Percentiles rank a stretch among this genome's conserved stretches.
phyloP scores from a whole-genome alignment of 768 basidiomycete species.

The Tylopilus rubrobrunneus region DNA sequence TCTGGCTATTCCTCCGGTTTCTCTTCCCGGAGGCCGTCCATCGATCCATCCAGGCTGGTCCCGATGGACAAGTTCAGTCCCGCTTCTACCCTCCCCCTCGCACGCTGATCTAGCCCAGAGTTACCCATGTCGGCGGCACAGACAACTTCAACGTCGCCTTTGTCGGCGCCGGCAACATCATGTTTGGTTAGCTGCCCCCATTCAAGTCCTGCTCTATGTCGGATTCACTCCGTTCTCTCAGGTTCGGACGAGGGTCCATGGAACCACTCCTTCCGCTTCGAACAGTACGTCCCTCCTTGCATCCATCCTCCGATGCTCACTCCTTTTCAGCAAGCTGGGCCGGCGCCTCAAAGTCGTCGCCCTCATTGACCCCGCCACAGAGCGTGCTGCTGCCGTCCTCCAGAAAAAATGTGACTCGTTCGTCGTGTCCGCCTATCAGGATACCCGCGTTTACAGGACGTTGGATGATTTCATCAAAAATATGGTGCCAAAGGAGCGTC shows the following conservation, averaged over 20 bases:
- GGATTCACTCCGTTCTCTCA: constrained; percentile 27
- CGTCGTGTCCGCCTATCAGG: constrained; percentile 89
- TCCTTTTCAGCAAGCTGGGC: constrained; percentile 74
- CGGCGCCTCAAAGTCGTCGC: constrained; percentile 94
- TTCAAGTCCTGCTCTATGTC: not conserved
- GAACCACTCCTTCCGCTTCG: constrained; percentile 90
- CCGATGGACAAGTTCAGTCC: constrained; percentile 72
- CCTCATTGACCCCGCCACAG: constrained; percentile 84
- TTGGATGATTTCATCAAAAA: constrained; percentile 81
- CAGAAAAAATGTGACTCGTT: constrained; percentile 90
- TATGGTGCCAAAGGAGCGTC: constrained; percentile 59
- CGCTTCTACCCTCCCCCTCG: not conserved
- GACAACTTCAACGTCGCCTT: constrained; percentile 92
- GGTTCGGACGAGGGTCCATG: constrained; percentile 87
- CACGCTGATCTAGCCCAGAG: constrained; percentile 32
- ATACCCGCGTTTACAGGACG: constrained; percentile 80
- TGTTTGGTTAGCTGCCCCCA: constrained; percentile 69
- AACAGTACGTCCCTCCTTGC: constrained; percentile 55
- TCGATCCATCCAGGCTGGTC: constrained; percentile 71
- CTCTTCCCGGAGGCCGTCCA: constrained; percentile 63
- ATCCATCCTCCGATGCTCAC: constrained; percentile 6
- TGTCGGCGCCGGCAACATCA: constrained; percentile 95
- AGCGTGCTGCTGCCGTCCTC: constrained; percentile 76
- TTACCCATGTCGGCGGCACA: constrained; percentile 49
- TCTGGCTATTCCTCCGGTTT: constrained; percentile 43